phyloP scores from a whole-genome alignment of 768 basidiomycete species.

The Mycena rebaudengoi region DNA sequence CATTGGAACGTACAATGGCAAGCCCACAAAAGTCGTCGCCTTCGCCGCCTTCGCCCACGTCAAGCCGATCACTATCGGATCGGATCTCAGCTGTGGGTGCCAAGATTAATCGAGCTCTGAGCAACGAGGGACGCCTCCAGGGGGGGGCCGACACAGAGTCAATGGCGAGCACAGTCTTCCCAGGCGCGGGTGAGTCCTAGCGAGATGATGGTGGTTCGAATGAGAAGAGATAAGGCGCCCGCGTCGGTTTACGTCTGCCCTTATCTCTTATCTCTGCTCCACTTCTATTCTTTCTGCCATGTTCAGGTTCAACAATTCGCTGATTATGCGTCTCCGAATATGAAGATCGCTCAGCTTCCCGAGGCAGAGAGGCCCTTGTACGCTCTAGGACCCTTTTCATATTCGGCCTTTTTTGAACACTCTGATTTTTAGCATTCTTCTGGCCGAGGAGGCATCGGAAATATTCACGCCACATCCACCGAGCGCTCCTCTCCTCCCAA shows the following conservation, averaged over 20 bases:
- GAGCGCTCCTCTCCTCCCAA: not conserved
- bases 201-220: conserved; percentile 13
- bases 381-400: not conserved
- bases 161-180: conserved; percentile 13
- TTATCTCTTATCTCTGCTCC: conserved; percentile 2
- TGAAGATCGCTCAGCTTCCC: conserved; percentile 13
- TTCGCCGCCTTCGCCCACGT: not conserved
- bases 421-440: conserved; percentile 15
- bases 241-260: not conserved
- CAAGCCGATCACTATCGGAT: conserved; percentile 16
- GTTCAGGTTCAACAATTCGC: not conserved
- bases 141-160: conserved; percentile 15
- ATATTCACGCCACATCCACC: not conserved
- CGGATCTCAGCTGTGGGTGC: conserved; percentile 21
- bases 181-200: conserved; percentile 5
- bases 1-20: not conserved
- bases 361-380: not conserved
- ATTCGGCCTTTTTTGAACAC: not conserved
- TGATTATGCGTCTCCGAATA: not conserved
- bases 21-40: not conserved
- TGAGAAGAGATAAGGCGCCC: conserved; percentile 15
- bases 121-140: conserved; percentile 11
- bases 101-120: conserved; percentile 21
- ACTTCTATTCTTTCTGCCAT: not conserved
- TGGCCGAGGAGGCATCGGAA: conserved; percentile 21